phyloP scores from a whole-genome alignment of 805 yeast genomes.

The Cyberlindnera veronae region DNA sequence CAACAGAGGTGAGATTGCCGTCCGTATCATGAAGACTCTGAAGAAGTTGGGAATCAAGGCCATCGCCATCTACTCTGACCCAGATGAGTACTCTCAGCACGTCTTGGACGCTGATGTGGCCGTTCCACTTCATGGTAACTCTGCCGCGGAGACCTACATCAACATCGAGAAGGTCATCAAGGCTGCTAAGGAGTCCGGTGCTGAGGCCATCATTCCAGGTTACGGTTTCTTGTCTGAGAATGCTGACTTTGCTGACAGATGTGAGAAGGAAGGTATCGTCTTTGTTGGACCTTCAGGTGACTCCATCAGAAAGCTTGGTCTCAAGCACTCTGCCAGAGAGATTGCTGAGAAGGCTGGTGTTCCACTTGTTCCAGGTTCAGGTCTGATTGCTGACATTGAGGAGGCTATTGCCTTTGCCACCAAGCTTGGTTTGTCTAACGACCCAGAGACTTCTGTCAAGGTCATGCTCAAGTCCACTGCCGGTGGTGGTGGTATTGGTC shows the following conservation, averaged over 20 bases:
- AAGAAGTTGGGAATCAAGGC: slow-evolving; percentile 74
- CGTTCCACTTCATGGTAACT: slow-evolving; percentile 70
- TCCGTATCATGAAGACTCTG: slow-evolving; percentile 84
- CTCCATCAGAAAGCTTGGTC: slow-evolving; percentile 85
- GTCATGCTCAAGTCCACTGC: slow-evolving; percentile 97
- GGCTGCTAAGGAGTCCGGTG: slow-evolving; percentile 79
- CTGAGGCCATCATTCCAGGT: slow-evolving; percentile 98
- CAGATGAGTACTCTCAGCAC: slow-evolving; percentile 86
- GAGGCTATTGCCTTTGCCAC: slow-evolving; percentile 79
- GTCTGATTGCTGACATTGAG: slow-evolving; percentile 61
- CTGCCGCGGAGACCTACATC: slow-evolving; percentile 90
- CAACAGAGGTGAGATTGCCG: slow-evolving; percentile 97
- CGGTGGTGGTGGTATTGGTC: slow-evolving; percentile 99
- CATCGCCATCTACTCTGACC: slow-evolving; percentile 87
- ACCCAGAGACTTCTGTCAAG: slow-evolving; percentile 56
- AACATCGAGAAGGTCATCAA: slow-evolving; percentile 77
- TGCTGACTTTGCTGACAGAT: slow-evolving; percentile 91
- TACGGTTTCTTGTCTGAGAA: slow-evolving; percentile 96
- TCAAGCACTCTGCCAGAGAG: slow-evolving; percentile 95
- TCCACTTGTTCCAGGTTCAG: slow-evolving; percentile 97
- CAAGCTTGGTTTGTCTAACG: slow-evolving; percentile 44
- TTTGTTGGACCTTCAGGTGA: slow-evolving; percentile 98
- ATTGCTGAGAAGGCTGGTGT: slow-evolving; percentile 90
- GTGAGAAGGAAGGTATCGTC: slow-evolving; percentile 76
- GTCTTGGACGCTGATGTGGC: slow-evolving; percentile 80